phyloP scores from a whole-genome alignment of 139 green algal species.

The Pedinophyceae sp. region DNA sequence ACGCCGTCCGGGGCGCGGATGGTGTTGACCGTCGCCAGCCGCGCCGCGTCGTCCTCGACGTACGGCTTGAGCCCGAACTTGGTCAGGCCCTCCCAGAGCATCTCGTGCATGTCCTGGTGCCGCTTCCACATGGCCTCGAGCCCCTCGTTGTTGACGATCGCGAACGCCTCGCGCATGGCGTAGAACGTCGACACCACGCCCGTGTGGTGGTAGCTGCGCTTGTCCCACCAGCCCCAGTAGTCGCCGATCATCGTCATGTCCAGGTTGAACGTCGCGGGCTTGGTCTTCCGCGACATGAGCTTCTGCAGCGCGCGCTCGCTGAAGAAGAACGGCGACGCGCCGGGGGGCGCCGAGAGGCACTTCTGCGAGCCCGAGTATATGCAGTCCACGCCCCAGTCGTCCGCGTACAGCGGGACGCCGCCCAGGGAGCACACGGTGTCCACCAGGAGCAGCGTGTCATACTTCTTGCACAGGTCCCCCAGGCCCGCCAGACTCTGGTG shows the following conservation, averaged over 20 bases:
- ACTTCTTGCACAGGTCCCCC: slow-evolving; percentile 57
- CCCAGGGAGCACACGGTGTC: slow-evolving; percentile 83
- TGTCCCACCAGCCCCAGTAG: slow-evolving; percentile 50
- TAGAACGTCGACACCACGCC: slow-evolving; percentile 56
- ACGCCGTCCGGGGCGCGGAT: slow-evolving; percentile 42
- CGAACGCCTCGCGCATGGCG: slow-evolving; percentile 71
- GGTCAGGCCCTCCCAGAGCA: slow-evolving; percentile 60
- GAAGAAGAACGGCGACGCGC: slow-evolving; percentile 56
- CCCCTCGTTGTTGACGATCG: slow-evolving; percentile 55
- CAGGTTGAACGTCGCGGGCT: slow-evolving; percentile 55
- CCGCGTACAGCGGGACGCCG: slow-evolving; percentile 55
- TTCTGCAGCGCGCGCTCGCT: slow-evolving; percentile 52
- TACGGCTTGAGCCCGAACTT: slow-evolving; percentile 60
- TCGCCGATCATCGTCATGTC: slow-evolving; percentile 70
- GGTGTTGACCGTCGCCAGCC: slow-evolving; percentile 75
- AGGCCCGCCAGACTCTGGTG: slow-evolving; percentile 53
- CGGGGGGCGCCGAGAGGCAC: slow-evolving; percentile 60
- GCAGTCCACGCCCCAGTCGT: slow-evolving; percentile 59
- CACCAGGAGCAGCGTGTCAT: slow-evolving; percentile 73
- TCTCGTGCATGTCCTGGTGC: slow-evolving; percentile 36
- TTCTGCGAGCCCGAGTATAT: slow-evolving; percentile 83
- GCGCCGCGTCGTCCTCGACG: slow-evolving; percentile 45
- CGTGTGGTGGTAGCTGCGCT: slow-evolving; percentile 67
- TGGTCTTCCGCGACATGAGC: slow-evolving; percentile 55
- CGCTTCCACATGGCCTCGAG: slow-evolving; percentile 38